Conservation (phyloP, 768 basidiomycete species). For the Suillus tomentosus region DNA sequence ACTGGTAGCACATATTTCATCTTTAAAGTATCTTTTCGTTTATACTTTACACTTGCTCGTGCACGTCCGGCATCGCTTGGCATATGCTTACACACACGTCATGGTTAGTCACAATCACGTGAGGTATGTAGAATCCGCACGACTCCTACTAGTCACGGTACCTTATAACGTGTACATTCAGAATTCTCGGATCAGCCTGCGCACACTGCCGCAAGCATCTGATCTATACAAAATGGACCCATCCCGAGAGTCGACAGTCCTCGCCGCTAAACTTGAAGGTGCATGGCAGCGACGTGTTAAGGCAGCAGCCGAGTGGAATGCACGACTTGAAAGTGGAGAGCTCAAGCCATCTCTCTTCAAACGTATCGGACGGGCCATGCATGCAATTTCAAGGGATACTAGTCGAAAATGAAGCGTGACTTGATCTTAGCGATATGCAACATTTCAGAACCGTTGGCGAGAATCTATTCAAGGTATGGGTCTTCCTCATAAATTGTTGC, state of each 20-base stretch:
- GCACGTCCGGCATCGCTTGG: no score
- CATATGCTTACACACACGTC: no score
- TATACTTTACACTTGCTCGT: no score
- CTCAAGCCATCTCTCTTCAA: slow-evolving; percentile 42
- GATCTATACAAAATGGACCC: slow-evolving; percentile 72
- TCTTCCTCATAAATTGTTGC: no score
- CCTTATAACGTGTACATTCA: slow-evolving; percentile 20
- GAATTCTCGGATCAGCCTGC: slow-evolving; percentile 63
- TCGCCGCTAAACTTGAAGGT: slow-evolving; percentile 56
- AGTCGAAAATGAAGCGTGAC: slow-evolving; percentile 14
- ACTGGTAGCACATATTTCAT: no score
- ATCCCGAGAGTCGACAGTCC: slow-evolving; percentile 47
- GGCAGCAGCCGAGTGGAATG: slow-evolving; percentile 48
- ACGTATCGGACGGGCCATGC: slow-evolving; percentile 42
- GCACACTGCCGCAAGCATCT: slow-evolving; percentile 71
- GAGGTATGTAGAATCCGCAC: no score
- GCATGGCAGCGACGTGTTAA: slow-evolving; percentile 52
- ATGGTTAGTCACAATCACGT: no score
- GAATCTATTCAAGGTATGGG: no score
- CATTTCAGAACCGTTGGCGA: slow-evolving; percentile 47
- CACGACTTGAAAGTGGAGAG: no score
- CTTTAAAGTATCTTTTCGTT: no score
- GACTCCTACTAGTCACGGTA: no score
- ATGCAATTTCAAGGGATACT: slow-evolving; percentile 13
- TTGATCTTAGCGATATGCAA: slow-evolving; percentile 28